phyloP scores from a whole-genome alignment of 495 filamentous ascomycete genomes.

The Patellaria atrata region DNA sequence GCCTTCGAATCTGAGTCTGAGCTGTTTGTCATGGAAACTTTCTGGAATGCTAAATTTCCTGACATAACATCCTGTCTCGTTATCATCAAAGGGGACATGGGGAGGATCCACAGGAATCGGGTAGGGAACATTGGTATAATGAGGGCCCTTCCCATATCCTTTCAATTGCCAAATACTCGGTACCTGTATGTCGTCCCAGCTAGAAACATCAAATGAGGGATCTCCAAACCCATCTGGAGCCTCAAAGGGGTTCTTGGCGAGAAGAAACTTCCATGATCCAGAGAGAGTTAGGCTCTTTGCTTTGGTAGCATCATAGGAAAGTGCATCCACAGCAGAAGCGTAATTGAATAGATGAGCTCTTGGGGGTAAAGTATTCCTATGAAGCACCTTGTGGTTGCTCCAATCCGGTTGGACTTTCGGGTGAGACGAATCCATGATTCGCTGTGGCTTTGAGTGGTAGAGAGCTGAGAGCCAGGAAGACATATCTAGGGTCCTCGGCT shows the following conservation, averaged over 20 bases:
- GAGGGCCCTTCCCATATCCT: constrained; percentile 42
- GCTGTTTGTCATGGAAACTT: constrained; percentile 28
- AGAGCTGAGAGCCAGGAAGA: too few relatives aligned
- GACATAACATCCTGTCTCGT: constrained; percentile 49
- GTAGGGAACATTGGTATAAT: constrained; percentile 50
- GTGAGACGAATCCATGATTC: too few relatives aligned
- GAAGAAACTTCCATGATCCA: constrained; percentile 9
- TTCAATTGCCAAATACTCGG: constrained; percentile 61
- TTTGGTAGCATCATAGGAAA: constrained; percentile 6
- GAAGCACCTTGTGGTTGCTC: constrained; percentile 12
- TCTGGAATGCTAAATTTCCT: constrained; percentile 37
- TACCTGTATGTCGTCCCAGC: constrained; percentile 41
- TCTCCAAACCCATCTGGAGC: constrained; percentile 5
- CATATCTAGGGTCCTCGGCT: too few relatives aligned
- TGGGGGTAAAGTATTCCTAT: constrained; percentile 9
- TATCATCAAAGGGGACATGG: constrained; percentile 39
- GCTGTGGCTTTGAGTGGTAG: too few relatives aligned
- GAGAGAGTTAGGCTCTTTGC: constrained; percentile 5
- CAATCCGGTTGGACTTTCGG: too few relatives aligned
- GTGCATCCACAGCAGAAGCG: constrained; percentile 2
- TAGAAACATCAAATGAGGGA: constrained; percentile 16
- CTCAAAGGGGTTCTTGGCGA: constrained; percentile 6
- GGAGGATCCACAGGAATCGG: constrained; percentile 49
- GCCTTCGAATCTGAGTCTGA: constrained; percentile 50
- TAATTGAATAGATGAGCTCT: constrained; percentile 7